Evolutionary conservation across 331 rosid genomes (phyloP).

Genomic region (Malus hybrid): DNA sequence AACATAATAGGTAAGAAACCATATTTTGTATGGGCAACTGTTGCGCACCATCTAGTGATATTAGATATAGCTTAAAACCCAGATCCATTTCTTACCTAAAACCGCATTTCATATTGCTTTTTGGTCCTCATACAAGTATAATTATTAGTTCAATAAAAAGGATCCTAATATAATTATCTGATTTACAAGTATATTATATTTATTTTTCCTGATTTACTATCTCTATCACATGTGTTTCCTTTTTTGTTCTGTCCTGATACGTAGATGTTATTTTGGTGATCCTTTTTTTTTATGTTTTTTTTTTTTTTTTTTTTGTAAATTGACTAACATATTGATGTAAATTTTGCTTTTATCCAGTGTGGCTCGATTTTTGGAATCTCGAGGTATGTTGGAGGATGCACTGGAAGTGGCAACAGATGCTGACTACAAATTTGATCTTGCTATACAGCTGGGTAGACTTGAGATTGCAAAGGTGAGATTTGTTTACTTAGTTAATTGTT

Average conservation of each 20-base stretch:
- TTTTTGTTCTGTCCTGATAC: neutral
- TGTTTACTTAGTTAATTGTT: neutral
- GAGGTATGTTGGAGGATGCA: constrained; percentile 46
- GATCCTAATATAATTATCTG: neutral
- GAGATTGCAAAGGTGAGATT: constrained; percentile 39
- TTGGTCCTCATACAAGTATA: neutral
- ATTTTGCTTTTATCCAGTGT: constrained; percentile 18
- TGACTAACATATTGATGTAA: neutral
- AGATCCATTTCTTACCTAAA: neutral
- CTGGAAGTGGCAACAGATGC: constrained; percentile 45
- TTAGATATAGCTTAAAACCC: neutral
- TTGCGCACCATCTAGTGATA: neutral
- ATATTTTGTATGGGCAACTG: neutral
- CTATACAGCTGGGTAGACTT: constrained; percentile 42
- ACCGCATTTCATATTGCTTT: neutral
- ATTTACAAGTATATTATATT: neutral
- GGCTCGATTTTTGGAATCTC: constrained; percentile 47
- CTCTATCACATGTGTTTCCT: neutral
- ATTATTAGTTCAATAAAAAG: neutral
- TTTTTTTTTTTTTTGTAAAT: neutral
- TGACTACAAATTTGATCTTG: constrained; percentile 45
- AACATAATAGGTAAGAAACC: constrained; percentile 29
- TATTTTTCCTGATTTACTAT: neutral
- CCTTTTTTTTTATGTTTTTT: neutral
- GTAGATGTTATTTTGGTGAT: neutral